Percentiles rank a stretch among this genome's conserved stretches.
These are phyloP conservation scores for Lathyrus tuberosus DNA, from an alignment of 306 rosid species.

Conservation along the genomic window DNA sequence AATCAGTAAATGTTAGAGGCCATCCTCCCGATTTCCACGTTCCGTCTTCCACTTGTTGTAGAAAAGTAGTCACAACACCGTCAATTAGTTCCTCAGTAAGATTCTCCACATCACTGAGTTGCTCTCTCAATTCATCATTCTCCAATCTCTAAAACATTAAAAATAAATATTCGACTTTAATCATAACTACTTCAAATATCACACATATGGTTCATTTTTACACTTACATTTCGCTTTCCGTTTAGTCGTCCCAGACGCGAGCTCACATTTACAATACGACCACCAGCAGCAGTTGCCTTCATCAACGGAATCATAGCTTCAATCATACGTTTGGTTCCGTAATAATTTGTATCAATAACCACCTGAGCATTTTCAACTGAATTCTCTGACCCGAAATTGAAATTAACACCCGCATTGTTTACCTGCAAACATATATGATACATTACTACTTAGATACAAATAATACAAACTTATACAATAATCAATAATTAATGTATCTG, in stretches of 20 bases:
- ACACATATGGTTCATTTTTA: neutral
- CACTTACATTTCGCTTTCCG: constrained; percentile 77
- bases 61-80: constrained; percentile 47
- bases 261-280: constrained; percentile 83
- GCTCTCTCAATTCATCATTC: constrained; percentile 59
- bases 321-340: constrained; percentile 72
- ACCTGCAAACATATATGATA: constrained; percentile 50
- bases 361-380: constrained; percentile 64
- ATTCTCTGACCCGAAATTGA: constrained; percentile 77
- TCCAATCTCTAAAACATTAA: constrained; percentile 49
- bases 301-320: constrained; percentile 86
- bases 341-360: constrained; percentile 79
- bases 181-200: neutral
- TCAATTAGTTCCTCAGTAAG: constrained; percentile 72
- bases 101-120: constrained; percentile 52
- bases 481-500: no score
- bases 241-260: constrained; percentile 79
- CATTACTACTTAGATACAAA: neutral
- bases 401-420: constrained; percentile 88
- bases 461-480: no score
- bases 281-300: constrained; percentile 72
- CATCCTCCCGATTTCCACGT: constrained; percentile 80
- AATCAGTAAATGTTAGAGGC: constrained; percentile 79
- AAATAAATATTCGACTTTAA: neutral
- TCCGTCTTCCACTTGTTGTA: constrained; percentile 82